Evolutionary conservation across 2,329 filamentous ascomycete genomes (phyloP).

Genomic region (Colletotrichum chrysophilum): DNA sequence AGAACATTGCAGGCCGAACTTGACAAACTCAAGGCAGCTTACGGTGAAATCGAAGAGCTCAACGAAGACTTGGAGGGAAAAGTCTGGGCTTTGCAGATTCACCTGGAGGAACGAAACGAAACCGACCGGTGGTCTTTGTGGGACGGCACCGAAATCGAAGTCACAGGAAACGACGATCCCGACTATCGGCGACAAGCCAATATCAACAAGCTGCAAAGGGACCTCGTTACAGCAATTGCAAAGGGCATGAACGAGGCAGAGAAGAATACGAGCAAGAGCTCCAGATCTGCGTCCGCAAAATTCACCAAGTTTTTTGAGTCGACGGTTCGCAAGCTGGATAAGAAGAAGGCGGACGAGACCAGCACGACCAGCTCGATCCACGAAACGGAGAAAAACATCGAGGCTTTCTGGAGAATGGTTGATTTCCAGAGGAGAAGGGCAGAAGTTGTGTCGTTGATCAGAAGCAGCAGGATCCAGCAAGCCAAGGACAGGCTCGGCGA

Average conservation of each 20-base stretch:
- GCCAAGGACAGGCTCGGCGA: not conserved
- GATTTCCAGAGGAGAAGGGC: conserved; percentile 4
- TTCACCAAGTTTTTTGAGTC: not conserved
- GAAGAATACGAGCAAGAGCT: not conserved
- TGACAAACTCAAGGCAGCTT: not conserved
- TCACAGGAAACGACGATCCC: not conserved
- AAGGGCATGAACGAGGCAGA: not conserved
- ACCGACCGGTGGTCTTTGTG: not conserved
- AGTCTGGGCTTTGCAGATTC: not conserved
- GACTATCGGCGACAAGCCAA: not conserved
- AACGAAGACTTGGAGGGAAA: not conserved
- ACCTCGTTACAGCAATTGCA: not conserved
- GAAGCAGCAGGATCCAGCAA: not conserved
- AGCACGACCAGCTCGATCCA: not conserved
- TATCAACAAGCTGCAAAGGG: not conserved
- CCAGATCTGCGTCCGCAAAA: not conserved
- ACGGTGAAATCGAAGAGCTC: not conserved
- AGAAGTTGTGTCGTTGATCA: not conserved
- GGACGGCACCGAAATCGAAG: not conserved
- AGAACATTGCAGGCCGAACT: not conserved
- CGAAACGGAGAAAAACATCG: not conserved
- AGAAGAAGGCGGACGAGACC: not conserved
- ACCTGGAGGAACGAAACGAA: conserved; percentile 7
- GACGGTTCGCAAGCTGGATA: not conserved
- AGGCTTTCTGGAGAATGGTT: conserved; percentile 2